These are phyloP conservation scores for Urochloa ruziziensis DNA, from an alignment of 176 grass and related monocot genomes.

Conservation along the genomic window DNA sequence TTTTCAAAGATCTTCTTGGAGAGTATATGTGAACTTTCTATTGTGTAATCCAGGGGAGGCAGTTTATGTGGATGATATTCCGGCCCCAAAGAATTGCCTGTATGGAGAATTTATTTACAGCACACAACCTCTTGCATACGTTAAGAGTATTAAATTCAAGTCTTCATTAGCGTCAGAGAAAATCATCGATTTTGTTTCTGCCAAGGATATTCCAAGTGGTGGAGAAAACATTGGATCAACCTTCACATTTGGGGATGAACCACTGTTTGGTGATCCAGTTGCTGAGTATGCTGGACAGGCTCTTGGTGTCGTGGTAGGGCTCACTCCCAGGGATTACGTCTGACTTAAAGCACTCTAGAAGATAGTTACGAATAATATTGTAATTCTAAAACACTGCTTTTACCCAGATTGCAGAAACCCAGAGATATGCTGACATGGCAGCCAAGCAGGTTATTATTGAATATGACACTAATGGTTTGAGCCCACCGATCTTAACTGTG, in stretches of 20 bases:
- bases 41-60: conserved; percentile 58
- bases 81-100: conserved; percentile 71
- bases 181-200: conserved; percentile 49
- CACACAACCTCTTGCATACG: conserved; percentile 57
- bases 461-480: conserved; percentile 56
- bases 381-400: neutral
- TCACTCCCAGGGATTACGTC: neutral
- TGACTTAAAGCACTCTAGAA: neutral
- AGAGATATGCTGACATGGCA: conserved; percentile 73
- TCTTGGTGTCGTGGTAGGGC: conserved; percentile 61
- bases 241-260: conserved; percentile 53
- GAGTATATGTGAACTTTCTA: neutral
- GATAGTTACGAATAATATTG: neutral
- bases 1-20: neutral
- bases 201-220: conserved; percentile 70
- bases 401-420: conserved; percentile 75
- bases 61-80: conserved; percentile 90
- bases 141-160: conserved; percentile 65
- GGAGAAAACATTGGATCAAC: conserved; percentile 63
- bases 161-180: conserved; percentile 65
- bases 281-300: conserved; percentile 73
- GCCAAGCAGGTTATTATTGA: conserved; percentile 61
- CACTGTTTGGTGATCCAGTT: conserved; percentile 66
- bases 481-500: conserved; percentile 58
- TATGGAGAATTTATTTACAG: conserved; percentile 87